Base-by-base conservation (phyloP, 73 alveolate genomes). In the Paramecium sexaurelia region DNA sequence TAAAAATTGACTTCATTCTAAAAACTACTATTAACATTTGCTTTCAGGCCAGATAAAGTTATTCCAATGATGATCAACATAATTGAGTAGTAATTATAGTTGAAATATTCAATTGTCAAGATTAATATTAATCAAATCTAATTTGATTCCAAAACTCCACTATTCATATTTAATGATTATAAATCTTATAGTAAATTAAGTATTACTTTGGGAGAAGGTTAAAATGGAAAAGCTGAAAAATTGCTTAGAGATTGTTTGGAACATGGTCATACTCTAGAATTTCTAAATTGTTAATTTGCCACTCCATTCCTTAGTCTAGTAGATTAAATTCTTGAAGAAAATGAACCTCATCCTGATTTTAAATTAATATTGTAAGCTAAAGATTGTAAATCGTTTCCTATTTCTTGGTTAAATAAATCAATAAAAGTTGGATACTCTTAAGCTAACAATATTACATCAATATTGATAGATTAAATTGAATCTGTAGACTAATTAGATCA, bases 21-120 rank as follows among this genome's bases (percentile, higher is more conserved):
- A 71, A 71, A 32, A 7, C 15, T 71, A 24, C 35, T 71, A 71
- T 36, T 71, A n/a, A 71, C 56, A 15, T 15, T 27, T 71, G 86
- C 86, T 2, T 71, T 71, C 35, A 71, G 86, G 35, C 86, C 86
- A 20, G 86, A 71, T 36, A 71, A 32, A 71, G 55, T 71, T 4
- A 22, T 35, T 13, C 32, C 55, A 13, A 19, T 35, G 32, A 71
- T 71, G 55, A 71, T 71, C 9, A 71, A 71, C 27, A 19, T 71
- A 13, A 71, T 71, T 13, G 86, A 71, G 35, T 37, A 71, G 15
- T 6, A 19, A 71, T 8, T 71, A 11, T 9, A 32, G 15, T 35
- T 71, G 9, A 71, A 32, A 15, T 71, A 71, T 11, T 4, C 11
- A 15, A 29, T 6, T 0, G 7, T 32, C 9, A 61, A 61, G 3